Base-by-base conservation (phyloP, 2,329 filamentous ascomycete species). In the Helotiales sp. region DNA sequence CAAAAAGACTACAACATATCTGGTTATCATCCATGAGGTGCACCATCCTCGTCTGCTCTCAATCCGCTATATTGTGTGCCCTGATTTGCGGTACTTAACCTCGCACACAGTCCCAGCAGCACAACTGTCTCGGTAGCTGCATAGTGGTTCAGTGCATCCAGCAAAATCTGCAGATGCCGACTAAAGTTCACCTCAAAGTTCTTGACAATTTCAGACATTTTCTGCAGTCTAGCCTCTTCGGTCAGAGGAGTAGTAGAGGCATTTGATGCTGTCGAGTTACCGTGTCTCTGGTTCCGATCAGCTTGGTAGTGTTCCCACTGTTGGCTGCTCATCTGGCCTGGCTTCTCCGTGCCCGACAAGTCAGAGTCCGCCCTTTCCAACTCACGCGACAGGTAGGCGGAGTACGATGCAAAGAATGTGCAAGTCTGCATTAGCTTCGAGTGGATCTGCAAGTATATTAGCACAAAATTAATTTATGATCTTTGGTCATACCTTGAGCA, bases 41-140 rank as follows among this genome's bases (percentile, higher is more conserved):
- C 65, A 17, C 63, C 64, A 60, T 86, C 83, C 47, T 86, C 84
- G 58, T 87, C 84, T n/a, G 77, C 75, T 54, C 81, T 77, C 57
- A 85, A 67, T 2, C 84, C 84, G 9, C 82, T 81, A 67, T 81
- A 86, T 69, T 87, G 83, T 0, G 84, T 87, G 19, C 89, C 90
- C 70, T 93, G 89, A 60, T 90, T 91, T 12, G 90, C 91, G 58
- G 89, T 91, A 68, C 89, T 93, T 69, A 96, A 71, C 60, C 91
- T 77, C 12, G 91, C 91, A 70, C 91, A 96, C 15, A 99, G 78
- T 64, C 93, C 93, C 61, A 98, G 77, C 63, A 99, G 81, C 17
- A 96, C 95, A 2, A 97, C 93, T 36, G 95, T 98, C 77, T 99
- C 95, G 0, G 95, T 98, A 0, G 95, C 95, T 2, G 95, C 95